Conservation (phyloP, 1,284 basidiomycete species). For the Ganoderma lucidum region DNA sequence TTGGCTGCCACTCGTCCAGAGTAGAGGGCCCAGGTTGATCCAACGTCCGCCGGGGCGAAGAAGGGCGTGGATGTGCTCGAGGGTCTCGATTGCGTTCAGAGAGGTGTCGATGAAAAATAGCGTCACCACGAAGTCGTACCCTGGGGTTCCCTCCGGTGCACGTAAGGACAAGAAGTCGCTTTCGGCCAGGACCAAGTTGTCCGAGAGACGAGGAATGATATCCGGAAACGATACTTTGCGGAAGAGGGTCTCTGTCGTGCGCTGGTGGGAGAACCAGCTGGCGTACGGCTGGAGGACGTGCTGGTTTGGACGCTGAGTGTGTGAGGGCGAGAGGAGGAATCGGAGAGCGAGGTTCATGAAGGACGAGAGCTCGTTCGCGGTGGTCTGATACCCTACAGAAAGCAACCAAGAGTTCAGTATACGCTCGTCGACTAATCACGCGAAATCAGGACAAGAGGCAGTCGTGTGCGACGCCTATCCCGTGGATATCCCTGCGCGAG, state of each 20-base stretch:
- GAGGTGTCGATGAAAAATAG: slow-evolving; percentile 80
- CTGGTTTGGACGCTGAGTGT: slow-evolving; percentile 50
- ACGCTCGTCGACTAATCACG: no score
- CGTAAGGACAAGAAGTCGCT: slow-evolving; percentile 60
- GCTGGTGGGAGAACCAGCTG: slow-evolving; percentile 75
- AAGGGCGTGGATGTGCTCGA: slow-evolving; percentile 59
- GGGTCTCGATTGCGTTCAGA: slow-evolving; percentile 60
- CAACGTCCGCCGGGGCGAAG: slow-evolving; percentile 66
- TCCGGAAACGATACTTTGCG: slow-evolving; percentile 65
- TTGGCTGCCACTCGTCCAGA: slow-evolving; percentile 65
- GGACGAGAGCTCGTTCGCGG: slow-evolving; percentile 66
- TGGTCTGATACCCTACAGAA: slow-evolving; percentile 58
- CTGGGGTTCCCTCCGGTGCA: slow-evolving; percentile 21
- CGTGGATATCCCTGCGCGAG: no score
- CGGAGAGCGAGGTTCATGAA: slow-evolving; percentile 70
- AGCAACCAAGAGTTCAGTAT: neutral
- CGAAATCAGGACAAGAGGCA: neutral
- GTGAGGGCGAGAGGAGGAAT: slow-evolving; percentile 57
- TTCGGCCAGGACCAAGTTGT: slow-evolving; percentile 52
- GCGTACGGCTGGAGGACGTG: slow-evolving; percentile 65
- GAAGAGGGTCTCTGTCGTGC: slow-evolving; percentile 56
- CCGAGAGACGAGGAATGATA: slow-evolving; percentile 56
- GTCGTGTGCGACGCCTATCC: no score
- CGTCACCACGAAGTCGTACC: slow-evolving; percentile 68
- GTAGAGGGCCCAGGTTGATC: slow-evolving; percentile 73